Evolutionary conservation across 148 eudicot genomes (phyloP).

Genomic region (Pharnaceum exiguum): DNA sequence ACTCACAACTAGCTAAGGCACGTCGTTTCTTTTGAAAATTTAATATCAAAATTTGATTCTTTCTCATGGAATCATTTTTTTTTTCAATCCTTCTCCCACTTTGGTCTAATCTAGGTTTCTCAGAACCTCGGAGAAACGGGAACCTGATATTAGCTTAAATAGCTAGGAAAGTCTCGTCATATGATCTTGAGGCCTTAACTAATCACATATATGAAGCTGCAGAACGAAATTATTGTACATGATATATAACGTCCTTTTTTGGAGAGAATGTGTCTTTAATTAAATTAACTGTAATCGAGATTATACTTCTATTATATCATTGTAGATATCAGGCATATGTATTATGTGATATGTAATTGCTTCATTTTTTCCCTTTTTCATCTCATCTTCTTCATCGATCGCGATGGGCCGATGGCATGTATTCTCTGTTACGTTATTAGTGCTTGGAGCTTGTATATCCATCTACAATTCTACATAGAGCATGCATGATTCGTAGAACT

Average conservation of each 20-base stretch:
- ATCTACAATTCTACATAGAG: too few relatives aligned
- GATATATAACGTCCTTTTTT: conserved; percentile 4
- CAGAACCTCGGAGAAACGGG: too few relatives aligned
- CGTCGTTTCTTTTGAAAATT: background rate
- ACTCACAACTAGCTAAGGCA: conserved; percentile 34
- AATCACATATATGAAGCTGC: background rate
- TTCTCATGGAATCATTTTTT: background rate
- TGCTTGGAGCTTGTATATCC: too few relatives aligned
- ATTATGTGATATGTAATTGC: too few relatives aligned
- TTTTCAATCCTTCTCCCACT: background rate
- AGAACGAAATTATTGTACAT: background rate
- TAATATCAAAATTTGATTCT: background rate
- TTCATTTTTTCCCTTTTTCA: too few relatives aligned
- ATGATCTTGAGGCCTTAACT: background rate
- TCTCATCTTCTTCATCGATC: too few relatives aligned
- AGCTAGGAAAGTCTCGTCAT: background rate
- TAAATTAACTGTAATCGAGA: background rate
- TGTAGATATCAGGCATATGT: background rate
- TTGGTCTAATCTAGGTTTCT: too few relatives aligned
- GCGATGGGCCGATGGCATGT: too few relatives aligned
- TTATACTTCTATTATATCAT: conserved; percentile 9
- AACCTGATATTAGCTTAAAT: background rate
- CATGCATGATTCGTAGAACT: too few relatives aligned
- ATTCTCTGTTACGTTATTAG: too few relatives aligned
- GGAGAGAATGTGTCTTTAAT: background rate